Conservation (phyloP, 2,329 filamentous ascomycete genomes). For the Arthrinium puccinioides region DNA sequence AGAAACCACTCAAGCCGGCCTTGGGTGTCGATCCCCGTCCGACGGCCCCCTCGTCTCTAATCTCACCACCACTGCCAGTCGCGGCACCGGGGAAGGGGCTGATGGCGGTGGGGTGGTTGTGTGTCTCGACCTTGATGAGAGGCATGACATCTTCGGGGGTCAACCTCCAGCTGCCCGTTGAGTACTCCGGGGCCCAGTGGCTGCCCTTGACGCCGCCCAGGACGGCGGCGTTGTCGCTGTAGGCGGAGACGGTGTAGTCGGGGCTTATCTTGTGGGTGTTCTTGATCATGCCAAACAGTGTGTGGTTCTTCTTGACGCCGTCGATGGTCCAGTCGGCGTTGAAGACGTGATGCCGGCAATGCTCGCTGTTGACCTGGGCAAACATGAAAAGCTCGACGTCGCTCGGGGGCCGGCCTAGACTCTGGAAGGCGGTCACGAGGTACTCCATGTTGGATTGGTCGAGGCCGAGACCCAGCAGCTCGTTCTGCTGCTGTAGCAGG, state of each 20-base stretch:
- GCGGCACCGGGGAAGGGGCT: slow-evolving; percentile 74
- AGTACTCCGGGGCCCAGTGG: slow-evolving; percentile 83
- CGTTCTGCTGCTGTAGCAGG: slow-evolving; percentile 76
- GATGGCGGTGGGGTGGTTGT: slow-evolving; percentile 95
- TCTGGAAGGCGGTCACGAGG: slow-evolving; percentile 74
- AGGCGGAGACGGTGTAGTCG: slow-evolving; percentile 83
- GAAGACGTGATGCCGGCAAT: slow-evolving; percentile 74
- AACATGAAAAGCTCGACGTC: slow-evolving; percentile 99
- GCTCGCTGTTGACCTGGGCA: slow-evolving; percentile 96
- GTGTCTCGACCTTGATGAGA: slow-evolving; percentile 91
- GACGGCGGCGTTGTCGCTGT: slow-evolving; percentile 97
- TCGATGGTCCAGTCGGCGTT: slow-evolving; percentile 96
- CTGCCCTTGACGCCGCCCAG: slow-evolving; percentile 63
- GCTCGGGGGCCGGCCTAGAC: slow-evolving; percentile 53
- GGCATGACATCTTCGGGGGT: slow-evolving; percentile 83
- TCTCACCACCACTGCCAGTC: slow-evolving; percentile 91
- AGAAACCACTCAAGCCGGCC: slow-evolving; percentile 86
- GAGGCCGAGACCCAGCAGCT: slow-evolving; percentile 74
- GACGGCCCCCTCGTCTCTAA: slow-evolving; percentile 84
- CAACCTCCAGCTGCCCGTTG: slow-evolving; percentile 80
- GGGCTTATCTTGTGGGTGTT: slow-evolving; percentile 85
- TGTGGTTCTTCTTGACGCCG: slow-evolving; percentile 69
- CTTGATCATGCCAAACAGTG: slow-evolving; percentile 91
- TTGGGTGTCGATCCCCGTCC: slow-evolving; percentile 90
- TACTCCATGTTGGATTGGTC: slow-evolving; percentile 90